These are phyloP conservation scores for Fusarium fracticaudum DNA, from an alignment of 2,329 filamentous ascomycete species.

Conservation along the genomic window DNA sequence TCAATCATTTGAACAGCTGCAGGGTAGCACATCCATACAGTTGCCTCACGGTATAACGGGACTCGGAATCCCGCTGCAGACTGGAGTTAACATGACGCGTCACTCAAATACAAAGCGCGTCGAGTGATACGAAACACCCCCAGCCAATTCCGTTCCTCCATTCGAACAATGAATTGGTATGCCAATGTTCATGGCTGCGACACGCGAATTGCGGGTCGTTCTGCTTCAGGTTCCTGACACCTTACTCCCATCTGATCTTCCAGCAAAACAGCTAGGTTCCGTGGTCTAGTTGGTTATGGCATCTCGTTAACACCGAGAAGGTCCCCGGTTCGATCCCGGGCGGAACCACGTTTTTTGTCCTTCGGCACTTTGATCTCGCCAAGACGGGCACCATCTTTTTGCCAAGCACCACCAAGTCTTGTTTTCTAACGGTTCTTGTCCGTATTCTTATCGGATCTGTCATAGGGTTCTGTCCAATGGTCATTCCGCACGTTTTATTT, in stretches of 20 bases:
- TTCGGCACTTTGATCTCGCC: not conserved
- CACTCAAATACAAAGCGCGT: not conserved
- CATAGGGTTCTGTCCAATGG: not conserved
- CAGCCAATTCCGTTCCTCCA: not conserved
- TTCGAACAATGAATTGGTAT: not conserved
- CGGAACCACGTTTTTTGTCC: slow-evolving; percentile 1
- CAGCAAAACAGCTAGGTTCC: not conserved
- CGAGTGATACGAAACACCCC: not conserved
- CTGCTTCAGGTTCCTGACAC: fast-evolving
- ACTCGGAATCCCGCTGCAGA: not conserved
- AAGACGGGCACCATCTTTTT: not conserved
- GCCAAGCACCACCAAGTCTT: not conserved
- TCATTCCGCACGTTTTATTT: not conserved
- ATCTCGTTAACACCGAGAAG: slow-evolving; percentile 24
- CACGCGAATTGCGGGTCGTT: no score
- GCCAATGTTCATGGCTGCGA: no score
- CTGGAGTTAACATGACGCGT: not conserved
- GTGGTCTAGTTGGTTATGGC: slow-evolving; percentile 23
- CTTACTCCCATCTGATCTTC: fast-evolving
- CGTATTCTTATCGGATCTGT: not conserved
- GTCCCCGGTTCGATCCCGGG: slow-evolving; percentile 20
- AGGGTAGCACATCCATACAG: not conserved
- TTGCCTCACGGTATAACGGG: not conserved
- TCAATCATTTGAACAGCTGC: not conserved
- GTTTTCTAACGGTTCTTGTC: not conserved